Conservation (phyloP, 306 rosid genomes). For the Vicia villosa region DNA sequence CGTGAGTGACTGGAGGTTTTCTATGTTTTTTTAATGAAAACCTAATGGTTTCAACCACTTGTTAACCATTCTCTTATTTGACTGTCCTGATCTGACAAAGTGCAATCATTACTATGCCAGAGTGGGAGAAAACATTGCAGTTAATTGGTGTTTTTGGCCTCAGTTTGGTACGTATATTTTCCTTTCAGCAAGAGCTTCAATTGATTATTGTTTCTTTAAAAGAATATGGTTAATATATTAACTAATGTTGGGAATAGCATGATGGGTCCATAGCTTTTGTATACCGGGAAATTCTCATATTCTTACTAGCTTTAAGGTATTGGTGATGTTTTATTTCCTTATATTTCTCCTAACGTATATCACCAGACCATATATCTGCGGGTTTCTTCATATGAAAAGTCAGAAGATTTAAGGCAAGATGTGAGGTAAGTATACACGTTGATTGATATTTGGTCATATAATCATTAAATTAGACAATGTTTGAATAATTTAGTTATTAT, state of each 20-base stretch:
- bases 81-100: conserved; percentile 37
- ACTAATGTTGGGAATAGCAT: conserved; percentile 16
- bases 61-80: conserved; percentile 16
- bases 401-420: conserved; percentile 73
- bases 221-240: conserved; percentile 22
- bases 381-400: conserved; percentile 60
- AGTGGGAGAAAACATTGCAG: conserved; percentile 94
- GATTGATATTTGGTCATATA: conserved; percentile 26
- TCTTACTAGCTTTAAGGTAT: conserved; percentile 8
- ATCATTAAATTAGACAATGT: conserved; percentile 6
- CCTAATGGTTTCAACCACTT: conserved; percentile 21
- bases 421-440: conserved; percentile 51
- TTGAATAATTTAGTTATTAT: conserved; percentile 13
- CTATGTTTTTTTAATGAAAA: neutral
- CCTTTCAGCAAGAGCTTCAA: conserved; percentile 29
- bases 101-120: conserved; percentile 49
- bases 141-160: conserved; percentile 71
- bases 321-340: conserved; percentile 28
- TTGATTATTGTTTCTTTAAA: conserved; percentile 24
- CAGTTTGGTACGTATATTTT: conserved; percentile 61
- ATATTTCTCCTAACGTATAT: conserved; percentile 29
- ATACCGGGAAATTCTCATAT: conserved; percentile 19
- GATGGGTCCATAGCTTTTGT: neutral
- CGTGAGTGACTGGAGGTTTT: neutral
- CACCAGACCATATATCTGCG: conserved; percentile 71